A percentile compares a stretch with the other conserved stretches of the same genome.
These are phyloP conservation scores for Clavaria fumosa DNA, from an alignment of 768 basidiomycete genomes.

Conservation along the genomic window DNA sequence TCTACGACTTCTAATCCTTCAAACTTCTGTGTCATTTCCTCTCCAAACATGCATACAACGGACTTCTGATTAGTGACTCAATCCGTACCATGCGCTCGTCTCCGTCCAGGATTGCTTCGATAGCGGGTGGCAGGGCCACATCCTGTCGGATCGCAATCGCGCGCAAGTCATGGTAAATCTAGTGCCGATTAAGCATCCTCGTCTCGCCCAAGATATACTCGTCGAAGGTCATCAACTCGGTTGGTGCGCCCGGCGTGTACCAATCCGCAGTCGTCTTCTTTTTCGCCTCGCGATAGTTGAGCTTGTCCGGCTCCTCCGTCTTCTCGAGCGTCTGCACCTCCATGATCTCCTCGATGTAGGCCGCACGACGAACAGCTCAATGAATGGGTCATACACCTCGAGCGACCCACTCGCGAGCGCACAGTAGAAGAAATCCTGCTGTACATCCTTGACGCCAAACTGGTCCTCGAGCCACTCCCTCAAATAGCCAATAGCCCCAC, in stretches of 20 bases:
- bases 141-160: conserved; percentile 3
- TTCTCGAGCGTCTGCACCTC: too few species aligned
- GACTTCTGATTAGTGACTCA: conserved; percentile 22
- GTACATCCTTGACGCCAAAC: conserved; percentile 21
- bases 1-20: conserved; percentile 26
- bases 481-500: conserved; percentile 14
- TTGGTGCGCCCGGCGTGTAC: not conserved
- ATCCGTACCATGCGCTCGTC: conserved; percentile 8
- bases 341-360: too few species aligned
- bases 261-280: conserved; percentile 9
- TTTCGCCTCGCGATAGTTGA: conserved; percentile 12
- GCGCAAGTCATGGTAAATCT: conserved; percentile 16
- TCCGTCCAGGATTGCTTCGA: conserved; percentile 8
- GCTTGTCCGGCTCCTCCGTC: conserved; percentile 16
- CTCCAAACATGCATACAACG: conserved; percentile 25
- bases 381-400: conserved; percentile 23
- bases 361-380: conserved; percentile 21
- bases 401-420: conserved; percentile 23
- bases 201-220: conserved; percentile 15
- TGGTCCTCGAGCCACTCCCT: conserved; percentile 16
- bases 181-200: conserved; percentile 14
- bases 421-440: conserved; percentile 27
- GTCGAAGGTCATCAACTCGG: conserved; percentile 18
- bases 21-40: conserved; percentile 24
- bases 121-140: conserved; percentile 9